Base-by-base conservation (phyloP, 768 basidiomycete genomes). In the Nevesoporus exiguus region DNA sequence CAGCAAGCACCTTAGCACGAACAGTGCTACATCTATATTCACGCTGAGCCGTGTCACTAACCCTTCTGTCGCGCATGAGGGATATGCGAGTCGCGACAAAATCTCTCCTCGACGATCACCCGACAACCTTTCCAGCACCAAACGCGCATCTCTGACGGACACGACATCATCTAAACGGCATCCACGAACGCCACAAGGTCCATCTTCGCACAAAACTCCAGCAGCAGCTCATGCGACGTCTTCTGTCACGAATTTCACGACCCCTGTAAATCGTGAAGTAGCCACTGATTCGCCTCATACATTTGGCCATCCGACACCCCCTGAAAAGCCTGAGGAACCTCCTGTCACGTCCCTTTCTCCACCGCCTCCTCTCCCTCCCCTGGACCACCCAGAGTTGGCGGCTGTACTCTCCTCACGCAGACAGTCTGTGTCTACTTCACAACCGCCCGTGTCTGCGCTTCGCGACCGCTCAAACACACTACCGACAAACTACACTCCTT, bases 361-460 rank as follows among this genome's bases (percentile, higher is more conserved):
- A 29, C 75, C 69, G 5, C 83, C 83, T 9, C 82, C 83, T 14
- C 61, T 85, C 33, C 82, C 83, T n/a, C 73, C 80, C 15, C 74
- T 83, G 27, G 69, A 76, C 49, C 84, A 73, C 55, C 73, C 74
- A 27, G 66, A 68, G 34, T 49, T 73, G 40, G 45, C 64, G 3
- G 55, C 62, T 9, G 56, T 44, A 15, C 56, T 66, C 36, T 55
- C 60, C 36, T 63, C 61, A 19, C 66, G 58, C 13, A 61, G 56
- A 30, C 61, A 63, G 25, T 43, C 59, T n/a, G 42, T 24, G 11
- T 50, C 59, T 34, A 45, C 47, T 36, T 43, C 19, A 21, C 55
- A 55, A 30, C 34, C 59, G 14, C 14, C 46, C 15, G 33, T 29
- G 40, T 41, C 59, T 14, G 31, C 39, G 27, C 48, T 65, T 21